Conservation (phyloP, 768 basidiomycete genomes). For the Pleurotus ostreatus region DNA sequence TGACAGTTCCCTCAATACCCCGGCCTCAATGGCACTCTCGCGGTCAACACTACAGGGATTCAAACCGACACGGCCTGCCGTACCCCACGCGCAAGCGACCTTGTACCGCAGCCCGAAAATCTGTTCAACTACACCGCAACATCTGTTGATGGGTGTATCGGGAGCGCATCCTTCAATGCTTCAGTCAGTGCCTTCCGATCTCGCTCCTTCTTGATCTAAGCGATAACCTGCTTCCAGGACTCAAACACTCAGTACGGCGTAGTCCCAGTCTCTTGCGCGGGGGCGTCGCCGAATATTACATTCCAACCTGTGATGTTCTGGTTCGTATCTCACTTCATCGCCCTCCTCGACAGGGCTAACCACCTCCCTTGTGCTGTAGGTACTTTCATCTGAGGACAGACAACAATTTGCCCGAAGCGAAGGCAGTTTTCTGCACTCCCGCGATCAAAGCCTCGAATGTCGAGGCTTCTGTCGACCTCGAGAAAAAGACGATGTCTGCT, state of each 20-base stretch:
- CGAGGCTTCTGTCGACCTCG: slow-evolving; percentile 37
- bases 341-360: background rate
- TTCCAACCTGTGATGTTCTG: slow-evolving; percentile 66
- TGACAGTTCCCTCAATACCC: slow-evolving; percentile 37
- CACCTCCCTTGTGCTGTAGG: slow-evolving; percentile 15
- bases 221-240: slow-evolving; percentile 17
- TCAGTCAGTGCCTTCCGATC: slow-evolving; percentile 17
- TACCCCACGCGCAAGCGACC: slow-evolving; percentile 26
- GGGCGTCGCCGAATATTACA: slow-evolving; percentile 23
- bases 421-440: slow-evolving; percentile 57
- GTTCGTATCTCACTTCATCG: slow-evolving; percentile 25
- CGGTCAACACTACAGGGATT: slow-evolving; percentile 49
- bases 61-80: slow-evolving; percentile 45
- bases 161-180: slow-evolving; percentile 32
- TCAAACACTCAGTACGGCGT: slow-evolving; percentile 50
- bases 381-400: slow-evolving; percentile 33
- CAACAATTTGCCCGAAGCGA: slow-evolving; percentile 31
- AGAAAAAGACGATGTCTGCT: slow-evolving; percentile 33
- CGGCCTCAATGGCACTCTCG: slow-evolving; percentile 49
- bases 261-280: slow-evolving; percentile 29
- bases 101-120: slow-evolving; percentile 15
- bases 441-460: slow-evolving; percentile 41
- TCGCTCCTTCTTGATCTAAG: background rate
- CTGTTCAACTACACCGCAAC: slow-evolving; percentile 35
- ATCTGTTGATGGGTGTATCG: slow-evolving; percentile 46